These are phyloP conservation scores for Arctium minus DNA, from an alignment of 129 eudicot genomes.

Conservation along the genomic window DNA sequence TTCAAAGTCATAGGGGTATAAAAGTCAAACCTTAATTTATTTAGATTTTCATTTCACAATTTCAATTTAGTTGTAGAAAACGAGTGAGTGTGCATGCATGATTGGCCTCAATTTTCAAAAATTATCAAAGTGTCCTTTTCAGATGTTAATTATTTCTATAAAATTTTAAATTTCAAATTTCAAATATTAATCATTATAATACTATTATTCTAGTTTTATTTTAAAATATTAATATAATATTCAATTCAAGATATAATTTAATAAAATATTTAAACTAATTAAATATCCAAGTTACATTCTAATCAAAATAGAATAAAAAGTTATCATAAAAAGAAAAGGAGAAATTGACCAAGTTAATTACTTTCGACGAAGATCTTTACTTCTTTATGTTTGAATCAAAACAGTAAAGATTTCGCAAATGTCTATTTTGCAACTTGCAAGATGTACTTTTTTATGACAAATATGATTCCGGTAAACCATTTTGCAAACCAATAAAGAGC, in stretches of 20 bases:
- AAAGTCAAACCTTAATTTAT: conserved; percentile 10
- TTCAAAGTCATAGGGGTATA: conserved; percentile 18
- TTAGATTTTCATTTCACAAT: background rate
- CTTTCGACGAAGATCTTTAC: too few species aligned
- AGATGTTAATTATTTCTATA: background rate
- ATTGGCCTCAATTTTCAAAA: conserved; percentile 19
- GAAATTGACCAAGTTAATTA: too few species aligned
- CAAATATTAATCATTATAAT: background rate
- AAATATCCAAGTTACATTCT: background rate
- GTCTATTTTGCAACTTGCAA: too few species aligned
- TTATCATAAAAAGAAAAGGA: too few species aligned
- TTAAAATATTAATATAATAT: too few species aligned
- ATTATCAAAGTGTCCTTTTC: conserved; percentile 10
- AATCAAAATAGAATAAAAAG: too few species aligned
- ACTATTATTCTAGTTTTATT: background rate
- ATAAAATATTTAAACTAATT: too few species aligned
- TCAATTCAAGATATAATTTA: too few species aligned
- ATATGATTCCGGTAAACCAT: too few species aligned
- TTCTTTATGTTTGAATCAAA: background rate
- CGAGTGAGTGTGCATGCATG: conserved; percentile 25
- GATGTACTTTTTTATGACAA: too few species aligned
- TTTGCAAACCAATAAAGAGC: too few species aligned
- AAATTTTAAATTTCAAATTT: conserved; percentile 1
- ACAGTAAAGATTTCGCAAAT: background rate
- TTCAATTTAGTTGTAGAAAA: conserved; percentile 14